Percentiles rank a stretch among this genome's conserved stretches.
These are phyloP conservation scores for Colletotrichum sp. DNA, from an alignment of 2,329 filamentous ascomycete genomes.

Conservation along the genomic window DNA sequence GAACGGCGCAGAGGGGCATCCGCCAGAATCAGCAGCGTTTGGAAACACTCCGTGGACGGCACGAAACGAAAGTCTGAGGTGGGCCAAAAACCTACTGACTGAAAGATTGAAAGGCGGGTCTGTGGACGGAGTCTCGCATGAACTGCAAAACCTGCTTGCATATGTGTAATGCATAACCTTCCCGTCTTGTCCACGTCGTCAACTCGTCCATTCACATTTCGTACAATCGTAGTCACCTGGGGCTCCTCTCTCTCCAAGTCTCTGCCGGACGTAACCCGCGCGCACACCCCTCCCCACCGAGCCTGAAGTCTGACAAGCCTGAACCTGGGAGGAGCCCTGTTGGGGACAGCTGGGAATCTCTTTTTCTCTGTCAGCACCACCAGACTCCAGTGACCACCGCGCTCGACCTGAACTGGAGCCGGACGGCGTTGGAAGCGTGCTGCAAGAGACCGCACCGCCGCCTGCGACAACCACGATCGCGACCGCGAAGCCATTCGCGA, in stretches of 20 bases:
- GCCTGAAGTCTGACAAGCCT: slow-evolving; percentile 14
- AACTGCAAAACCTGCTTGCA: slow-evolving; percentile 23
- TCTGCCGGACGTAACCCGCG: slow-evolving; percentile 17
- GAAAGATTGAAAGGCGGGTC: background rate
- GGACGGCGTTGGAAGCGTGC: background rate
- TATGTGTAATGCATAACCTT: slow-evolving; percentile 14
- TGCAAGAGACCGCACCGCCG: background rate
- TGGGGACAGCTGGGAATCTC: background rate
- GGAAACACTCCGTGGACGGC: background rate
- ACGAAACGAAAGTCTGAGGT: background rate
- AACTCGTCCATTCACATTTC: slow-evolving; percentile 15
- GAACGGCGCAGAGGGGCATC: background rate
- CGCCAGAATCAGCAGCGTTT: background rate
- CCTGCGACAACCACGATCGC: background rate
- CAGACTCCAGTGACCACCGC: background rate
- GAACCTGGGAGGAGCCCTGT: background rate
- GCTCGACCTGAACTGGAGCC: background rate
- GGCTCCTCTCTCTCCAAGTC: background rate
- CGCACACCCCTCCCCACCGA: background rate
- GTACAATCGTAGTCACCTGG: slow-evolving; percentile 15
- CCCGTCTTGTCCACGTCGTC: slow-evolving; percentile 4
- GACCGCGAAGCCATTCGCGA: background rate
- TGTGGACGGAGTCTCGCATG: slow-evolving; percentile 18
- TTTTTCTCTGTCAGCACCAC: background rate
- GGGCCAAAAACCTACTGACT: background rate